Percentiles rank a stretch among this genome's conserved stretches.
Evolutionary conservation across 495 filamentous ascomycete genomes (phyloP).

Genomic region (Daldinia caldariorum): DNA sequence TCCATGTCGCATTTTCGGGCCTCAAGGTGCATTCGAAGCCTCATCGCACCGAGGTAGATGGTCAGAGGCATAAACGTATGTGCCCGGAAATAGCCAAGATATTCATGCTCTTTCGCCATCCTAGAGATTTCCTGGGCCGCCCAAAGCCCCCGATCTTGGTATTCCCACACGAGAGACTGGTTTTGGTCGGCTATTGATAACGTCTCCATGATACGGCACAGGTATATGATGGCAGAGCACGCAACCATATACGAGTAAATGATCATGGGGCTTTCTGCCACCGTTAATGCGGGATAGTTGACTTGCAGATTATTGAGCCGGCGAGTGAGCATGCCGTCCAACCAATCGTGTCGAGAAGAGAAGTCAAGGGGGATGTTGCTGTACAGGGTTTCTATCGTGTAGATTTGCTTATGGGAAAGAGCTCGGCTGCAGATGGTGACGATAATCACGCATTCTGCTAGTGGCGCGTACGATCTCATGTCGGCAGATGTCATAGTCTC

Average conservation of each 20-base stretch:
- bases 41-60: slow-evolving; percentile 33
- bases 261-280: slow-evolving; percentile 59
- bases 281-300: slow-evolving; percentile 48
- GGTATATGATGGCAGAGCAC: slow-evolving; percentile 56
- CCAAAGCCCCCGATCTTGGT: slow-evolving; percentile 47
- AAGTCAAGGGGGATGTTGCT: slow-evolving; percentile 51
- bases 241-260: slow-evolving; percentile 56
- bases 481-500: slow-evolving; percentile 55
- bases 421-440: slow-evolving; percentile 60
- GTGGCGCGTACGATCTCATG: slow-evolving; percentile 51
- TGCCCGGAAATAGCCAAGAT: slow-evolving; percentile 55
- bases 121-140: slow-evolving; percentile 56
- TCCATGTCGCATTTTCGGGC: slow-evolving; percentile 35
- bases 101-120: slow-evolving; percentile 53
- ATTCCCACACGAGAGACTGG: slow-evolving; percentile 43
- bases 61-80: slow-evolving; percentile 41
- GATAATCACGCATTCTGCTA: slow-evolving; percentile 60
- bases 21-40: slow-evolving; percentile 32
- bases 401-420: slow-evolving; percentile 56
- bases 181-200: slow-evolving; percentile 32
- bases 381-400: slow-evolving; percentile 39
- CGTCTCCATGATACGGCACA: slow-evolving; percentile 50
- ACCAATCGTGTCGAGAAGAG: slow-evolving; percentile 60
- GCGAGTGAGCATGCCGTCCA: slow-evolving; percentile 55
- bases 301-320: slow-evolving; percentile 50